Base-by-base conservation (phyloP, 306 rosid species). In the Pterocarpus macrocarpus region DNA sequence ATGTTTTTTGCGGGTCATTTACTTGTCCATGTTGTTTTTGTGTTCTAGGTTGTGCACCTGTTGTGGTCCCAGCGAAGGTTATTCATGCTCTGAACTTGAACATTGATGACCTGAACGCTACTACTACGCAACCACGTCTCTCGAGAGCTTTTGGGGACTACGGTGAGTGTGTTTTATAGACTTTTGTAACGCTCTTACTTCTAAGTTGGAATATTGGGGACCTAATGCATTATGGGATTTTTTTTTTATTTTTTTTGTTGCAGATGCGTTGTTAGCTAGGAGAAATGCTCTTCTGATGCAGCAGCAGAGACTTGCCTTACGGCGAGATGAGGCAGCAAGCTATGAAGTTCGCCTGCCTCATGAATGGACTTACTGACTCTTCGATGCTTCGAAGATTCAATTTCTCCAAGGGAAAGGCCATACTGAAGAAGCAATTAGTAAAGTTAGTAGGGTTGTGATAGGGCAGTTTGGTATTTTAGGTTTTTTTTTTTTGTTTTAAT, bases 281-380 rank as follows among this genome's bases (percentile, higher is more conserved):
- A 89, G 91, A 32, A 92, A 88, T 64, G 90, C 90, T 3, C n/a
- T 91, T 8, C 34, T 88, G 34, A 49, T 88, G 59, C 89, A 87
- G 64, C 89, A 87, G 70, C 97, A 85, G 56, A 86, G 87, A 64
- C 44, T 81, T 32, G 85, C 77, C 14, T 7, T 83, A 13, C 69
- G 84, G 78, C 34, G 81, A 2, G 97, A 89, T n/a, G 97, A 70
- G 49, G 80, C 88, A 1, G 82, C 85, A 2, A 91, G 71, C 17
- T 87, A 84, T 44, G 98, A 92, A 69, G 22, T 72, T 14, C 86
- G 90, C 36, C 61, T 93, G 7, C 99, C 99, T 2, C 93, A 89
- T 58, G 99, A 95, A 17, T 95, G 99, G 99, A 91, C 95, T 2
- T 95, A 95, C 43, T 64, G 71, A 88, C 72, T 52, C 15, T 68